phyloP scores from a whole-genome alignment of 306 rosid genomes.

The Casuarina glauca region DNA sequence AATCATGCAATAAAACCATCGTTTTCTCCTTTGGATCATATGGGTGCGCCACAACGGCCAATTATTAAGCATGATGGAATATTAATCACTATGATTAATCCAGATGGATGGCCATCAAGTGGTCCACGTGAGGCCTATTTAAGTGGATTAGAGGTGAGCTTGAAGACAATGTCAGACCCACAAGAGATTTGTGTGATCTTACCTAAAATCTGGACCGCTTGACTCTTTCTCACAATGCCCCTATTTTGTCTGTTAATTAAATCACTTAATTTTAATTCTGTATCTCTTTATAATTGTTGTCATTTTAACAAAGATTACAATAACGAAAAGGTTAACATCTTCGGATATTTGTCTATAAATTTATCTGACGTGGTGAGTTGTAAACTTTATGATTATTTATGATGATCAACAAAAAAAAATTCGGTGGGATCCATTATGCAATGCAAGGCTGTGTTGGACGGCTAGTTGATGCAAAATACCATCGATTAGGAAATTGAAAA shows the following conservation, averaged over 20 bases:
- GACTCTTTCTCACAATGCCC: background rate
- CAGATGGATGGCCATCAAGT: conserved; percentile 1
- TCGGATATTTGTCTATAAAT: too few relatives aligned
- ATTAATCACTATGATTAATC: background rate
- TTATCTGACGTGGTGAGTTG: too few relatives aligned
- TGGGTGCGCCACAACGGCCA: conserved; percentile 12
- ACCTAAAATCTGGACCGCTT: conserved; percentile 17
- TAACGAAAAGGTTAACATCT: too few relatives aligned
- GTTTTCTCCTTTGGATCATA: background rate
- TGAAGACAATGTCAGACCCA: conserved; percentile 37
- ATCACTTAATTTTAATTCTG: background rate
- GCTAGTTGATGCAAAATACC: too few relatives aligned
- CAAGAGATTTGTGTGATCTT: conserved; percentile 51
- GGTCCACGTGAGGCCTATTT: conserved; percentile 21
- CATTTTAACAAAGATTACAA: too few relatives aligned
- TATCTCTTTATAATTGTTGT: too few relatives aligned
- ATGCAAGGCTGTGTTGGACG: too few relatives aligned
- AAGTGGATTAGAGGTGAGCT: conserved; percentile 16
- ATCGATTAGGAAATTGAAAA: too few relatives aligned
- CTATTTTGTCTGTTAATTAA: conserved; percentile 6
- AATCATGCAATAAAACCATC: background rate
- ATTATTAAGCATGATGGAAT: background rate
- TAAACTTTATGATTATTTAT: too few relatives aligned
- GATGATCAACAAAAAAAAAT: too few relatives aligned
- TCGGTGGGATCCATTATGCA: too few relatives aligned